Evolutionary conservation across 2,329 filamentous ascomycete species (phyloP).

Genomic region (Colletotrichum camelliae): DNA sequence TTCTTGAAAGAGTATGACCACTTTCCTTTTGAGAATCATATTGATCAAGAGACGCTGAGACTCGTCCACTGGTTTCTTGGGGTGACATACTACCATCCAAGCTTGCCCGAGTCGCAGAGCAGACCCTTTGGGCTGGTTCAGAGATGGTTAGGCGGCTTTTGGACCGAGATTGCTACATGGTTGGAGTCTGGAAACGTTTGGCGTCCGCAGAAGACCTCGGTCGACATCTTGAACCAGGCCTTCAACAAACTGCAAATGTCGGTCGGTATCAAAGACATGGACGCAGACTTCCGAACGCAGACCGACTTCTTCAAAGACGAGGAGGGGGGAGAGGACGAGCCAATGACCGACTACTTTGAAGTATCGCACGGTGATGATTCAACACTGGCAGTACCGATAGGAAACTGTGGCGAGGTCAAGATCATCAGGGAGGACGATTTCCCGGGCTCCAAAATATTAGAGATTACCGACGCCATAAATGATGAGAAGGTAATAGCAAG

Average conservation of each 20-base stretch:
- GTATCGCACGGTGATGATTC: not conserved
- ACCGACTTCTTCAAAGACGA: not conserved
- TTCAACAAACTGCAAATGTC: not conserved
- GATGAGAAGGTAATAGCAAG: not conserved
- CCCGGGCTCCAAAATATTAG: not conserved
- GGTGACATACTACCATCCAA: not conserved
- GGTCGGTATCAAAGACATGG: not conserved
- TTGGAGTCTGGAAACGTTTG: not conserved
- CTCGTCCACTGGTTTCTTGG: not conserved
- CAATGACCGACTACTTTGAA: not conserved
- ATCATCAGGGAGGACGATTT: not conserved
- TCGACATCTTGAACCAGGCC: not conserved
- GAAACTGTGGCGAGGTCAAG: not conserved
- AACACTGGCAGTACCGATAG: not conserved
- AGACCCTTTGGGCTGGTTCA: not conserved
- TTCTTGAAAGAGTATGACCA: not conserved
- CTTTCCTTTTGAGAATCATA: not conserved
- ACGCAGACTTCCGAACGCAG: not conserved
- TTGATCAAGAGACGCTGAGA: not conserved
- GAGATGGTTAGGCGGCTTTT: not conserved
- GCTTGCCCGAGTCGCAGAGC: not conserved
- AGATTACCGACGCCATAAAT: not conserved
- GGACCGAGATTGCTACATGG: not conserved
- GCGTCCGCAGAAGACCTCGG: not conserved
- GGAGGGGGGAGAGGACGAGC: not conserved